Base-by-base conservation (phyloP, 495 filamentous ascomycete genomes). In the Entonaema liquescens region DNA sequence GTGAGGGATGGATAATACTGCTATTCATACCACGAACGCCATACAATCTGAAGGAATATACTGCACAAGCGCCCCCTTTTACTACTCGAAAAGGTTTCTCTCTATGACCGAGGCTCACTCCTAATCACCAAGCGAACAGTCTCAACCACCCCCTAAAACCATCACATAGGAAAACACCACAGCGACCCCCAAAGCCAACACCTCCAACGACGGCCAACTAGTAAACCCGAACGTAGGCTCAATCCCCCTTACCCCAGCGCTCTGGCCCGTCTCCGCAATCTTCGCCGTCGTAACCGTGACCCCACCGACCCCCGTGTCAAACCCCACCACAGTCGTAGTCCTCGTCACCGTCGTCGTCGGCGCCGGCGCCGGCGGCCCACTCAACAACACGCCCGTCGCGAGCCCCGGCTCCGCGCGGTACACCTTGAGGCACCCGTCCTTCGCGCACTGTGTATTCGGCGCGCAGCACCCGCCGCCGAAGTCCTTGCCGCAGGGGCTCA, bases 371-470 rank as follows among this genome's bases (percentile, higher is more conserved):
- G 15, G 66, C 25, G 35, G 31, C 5, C 35, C 58, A 59, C 65
- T 62, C 17, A 54, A 33, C 15, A 60, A 19, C 15, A 56, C 28
- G 9, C 2, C 23, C n/a, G 64, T 25, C 17, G 42, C 50, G 61
- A 73, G 65, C 2, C 70, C 70, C 15, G 70, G 70, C 60, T 38
- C 70, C 1, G 70, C 70, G 47, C 49, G 70, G 61, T 73, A 73
- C 23, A 61, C 55, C 49, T 69, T 65, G 13, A 68, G 61, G 38
- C 70, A 73, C 13, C 70, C 70, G 33, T n/a, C 65, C n/a, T 25
- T 13, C 2, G 70, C n/a, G 52, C 70, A 73, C 56, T 58, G 8
- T 5, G 65, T 62, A 4, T 57, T 62, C 19, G 56, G 70, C 17
- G 57, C 28, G 40, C 70, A 73, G 61, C 70, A 73, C 0, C 70